Percentiles rank a stretch among this genome's conserved stretches.
phyloP scores from a whole-genome alignment of 2,329 filamentous ascomycete species.

The Epichloe typhina region DNA sequence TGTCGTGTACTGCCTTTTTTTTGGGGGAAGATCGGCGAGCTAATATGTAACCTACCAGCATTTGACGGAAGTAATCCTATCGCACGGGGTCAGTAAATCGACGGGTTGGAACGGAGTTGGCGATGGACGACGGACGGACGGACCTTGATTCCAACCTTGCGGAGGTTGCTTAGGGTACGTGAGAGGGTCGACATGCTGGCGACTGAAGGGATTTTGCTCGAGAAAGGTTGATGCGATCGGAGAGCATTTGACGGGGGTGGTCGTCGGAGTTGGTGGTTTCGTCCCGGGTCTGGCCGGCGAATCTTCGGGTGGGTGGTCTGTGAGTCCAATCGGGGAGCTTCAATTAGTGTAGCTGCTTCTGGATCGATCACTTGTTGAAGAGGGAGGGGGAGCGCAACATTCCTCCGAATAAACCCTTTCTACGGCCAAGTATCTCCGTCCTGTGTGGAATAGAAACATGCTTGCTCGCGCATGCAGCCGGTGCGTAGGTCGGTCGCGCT shows the following conservation, averaged over 20 bases:
- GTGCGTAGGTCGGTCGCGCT: constrained; percentile 15
- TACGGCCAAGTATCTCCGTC: not conserved
- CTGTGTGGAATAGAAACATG: constrained; percentile 11
- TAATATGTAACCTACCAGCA: constrained; percentile 56
- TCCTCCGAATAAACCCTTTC: not conserved
- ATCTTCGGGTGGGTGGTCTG: constrained; percentile 18
- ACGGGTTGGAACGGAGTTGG: not conserved
- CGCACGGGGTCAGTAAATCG: constrained; percentile 4
- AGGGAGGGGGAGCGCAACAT: not conserved
- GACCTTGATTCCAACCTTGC: constrained; percentile 81
- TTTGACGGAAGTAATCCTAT: constrained; percentile 82
- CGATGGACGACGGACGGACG: constrained; percentile 32
- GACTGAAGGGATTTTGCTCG: constrained; percentile 10
- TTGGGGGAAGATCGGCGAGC: not conserved
- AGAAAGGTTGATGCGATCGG: constrained; percentile 7
- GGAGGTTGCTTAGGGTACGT: constrained; percentile 76
- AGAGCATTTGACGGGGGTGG: constrained; percentile 3
- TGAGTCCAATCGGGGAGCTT: not conserved
- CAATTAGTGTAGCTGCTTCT: not conserved
- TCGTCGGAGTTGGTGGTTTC: constrained; percentile 4
- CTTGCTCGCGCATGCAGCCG: constrained; percentile 22
- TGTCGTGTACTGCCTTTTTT: not conserved
- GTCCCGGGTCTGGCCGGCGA: constrained; percentile 11
- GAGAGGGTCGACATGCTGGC: constrained; percentile 76
- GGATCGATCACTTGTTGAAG: too few species aligned